A percentile compares a stretch with the other conserved stretches of the same genome.
Evolutionary conservation across 2,329 filamentous ascomycete genomes (phyloP).

Genomic region (Truncatella angustata): DNA sequence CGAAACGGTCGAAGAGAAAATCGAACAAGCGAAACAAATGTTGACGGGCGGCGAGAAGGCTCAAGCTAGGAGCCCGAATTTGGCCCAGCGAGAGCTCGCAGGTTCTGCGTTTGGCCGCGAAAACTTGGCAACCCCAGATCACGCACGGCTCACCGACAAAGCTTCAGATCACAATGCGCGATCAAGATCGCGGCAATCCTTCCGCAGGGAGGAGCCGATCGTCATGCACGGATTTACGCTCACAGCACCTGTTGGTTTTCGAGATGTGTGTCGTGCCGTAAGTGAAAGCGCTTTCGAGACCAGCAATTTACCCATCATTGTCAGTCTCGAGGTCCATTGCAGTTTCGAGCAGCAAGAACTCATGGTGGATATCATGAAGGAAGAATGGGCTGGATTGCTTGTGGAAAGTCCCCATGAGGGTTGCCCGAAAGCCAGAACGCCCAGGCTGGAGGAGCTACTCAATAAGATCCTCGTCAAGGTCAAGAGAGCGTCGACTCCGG

Average conservation of each 20-base stretch:
- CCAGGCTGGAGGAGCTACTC: conserved; percentile 68
- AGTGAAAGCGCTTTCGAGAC: conserved; percentile 73
- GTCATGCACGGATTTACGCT: conserved; percentile 83
- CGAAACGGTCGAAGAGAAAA: conserved; percentile 30
- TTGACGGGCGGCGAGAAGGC: conserved; percentile 26
- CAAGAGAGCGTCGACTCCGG: conserved; percentile 50
- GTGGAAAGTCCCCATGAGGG: conserved; percentile 57
- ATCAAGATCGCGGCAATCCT: conserved; percentile 22
- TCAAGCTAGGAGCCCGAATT: conserved; percentile 26
- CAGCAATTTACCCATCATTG: conserved; percentile 78
- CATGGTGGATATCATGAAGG: conserved; percentile 92
- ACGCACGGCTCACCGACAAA: conserved; percentile 12
- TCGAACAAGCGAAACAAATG: conserved; percentile 29
- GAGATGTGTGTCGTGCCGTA: conserved; percentile 80
- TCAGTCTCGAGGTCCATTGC: conserved; percentile 90
- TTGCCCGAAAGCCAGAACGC: conserved; percentile 55
- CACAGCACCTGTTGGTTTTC: conserved; percentile 82
- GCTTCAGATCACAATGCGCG: conserved; percentile 16
- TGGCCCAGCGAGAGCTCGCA: conserved; percentile 21
- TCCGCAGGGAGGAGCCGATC: conserved; percentile 63
- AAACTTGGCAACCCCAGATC: conserved; percentile 13
- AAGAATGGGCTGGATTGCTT: conserved; percentile 77
- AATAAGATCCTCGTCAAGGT: conserved; percentile 84
- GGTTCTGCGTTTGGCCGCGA: conserved; percentile 17
- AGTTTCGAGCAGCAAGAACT: conserved; percentile 78